Evolutionary conservation across 1,139 yeast genomes (phyloP), one percentile per base, ranked within the genome.

Genomic region (Kurtzmaniella quercitrusa): DNA sequence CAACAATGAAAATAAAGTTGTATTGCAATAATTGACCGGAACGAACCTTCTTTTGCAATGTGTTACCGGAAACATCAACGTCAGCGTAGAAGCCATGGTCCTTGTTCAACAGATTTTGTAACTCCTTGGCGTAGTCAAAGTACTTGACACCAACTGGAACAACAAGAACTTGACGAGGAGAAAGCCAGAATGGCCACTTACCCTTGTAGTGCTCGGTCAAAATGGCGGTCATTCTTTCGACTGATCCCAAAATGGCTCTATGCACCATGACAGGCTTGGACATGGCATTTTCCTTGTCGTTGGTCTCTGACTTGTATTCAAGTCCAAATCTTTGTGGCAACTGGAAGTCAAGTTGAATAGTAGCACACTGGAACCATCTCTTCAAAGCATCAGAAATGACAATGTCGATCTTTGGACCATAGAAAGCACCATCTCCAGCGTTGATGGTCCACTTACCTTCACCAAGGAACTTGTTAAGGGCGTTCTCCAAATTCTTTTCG

Each of bases 171-270:
- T 93, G 98, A 76, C 98, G 86, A 59, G 98, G 98, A 26, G 97
- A 89, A 59, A 93, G 76, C 98, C 98, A 93, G 78, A 93, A 85
- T 58, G 98, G 98, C 98, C 98, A 91, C 66, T 88, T 89, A 60
- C 98, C 98, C 61, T 91, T 95, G 71, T 76, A 91, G 70, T 93
- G 98, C 66, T 93, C 98, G 47, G 95, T 89, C 66, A 93, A 81
- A 56, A 93, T 88, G 49, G 96, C 98, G 53, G 96, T 85, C 96
- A 93, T 89, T 77, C 98, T 85, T 75, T 93, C 98, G 43, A 93
- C 93, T 36, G 97, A 89, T 48, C 98, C 98, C 64, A 89, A 82
- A 52, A 93, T 87, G 53, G 98, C 98, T 73, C 98, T 86, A 71
- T 93, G 98, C 59, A 93, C 89, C 98, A 93, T 93, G 45, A 93